A percentile compares a stretch with the other conserved stretches of the same genome.
Evolutionary conservation across 1,284 basidiomycete species (phyloP).

Genomic region (Inonotus hispidus): DNA sequence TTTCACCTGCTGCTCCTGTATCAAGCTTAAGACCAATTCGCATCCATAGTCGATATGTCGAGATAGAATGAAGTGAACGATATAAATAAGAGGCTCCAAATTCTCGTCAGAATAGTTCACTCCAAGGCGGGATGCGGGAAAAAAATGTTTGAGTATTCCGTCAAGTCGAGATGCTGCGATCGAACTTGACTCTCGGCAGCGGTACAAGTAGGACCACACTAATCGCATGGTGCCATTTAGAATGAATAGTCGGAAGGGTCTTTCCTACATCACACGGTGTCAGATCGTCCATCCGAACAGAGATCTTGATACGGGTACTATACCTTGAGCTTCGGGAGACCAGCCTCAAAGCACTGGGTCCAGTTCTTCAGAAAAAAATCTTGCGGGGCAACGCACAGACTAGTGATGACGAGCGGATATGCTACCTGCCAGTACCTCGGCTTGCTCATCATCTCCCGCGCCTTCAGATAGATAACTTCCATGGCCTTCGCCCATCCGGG

Average conservation of each 20-base stretch:
- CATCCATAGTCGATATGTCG: conserved; percentile 85
- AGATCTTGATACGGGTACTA: conserved; percentile 17
- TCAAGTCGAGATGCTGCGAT: conserved; percentile 79
- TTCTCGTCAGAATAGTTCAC: conserved; percentile 73
- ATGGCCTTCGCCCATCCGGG: conserved; percentile 93
- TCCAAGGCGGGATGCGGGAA: conserved; percentile 63
- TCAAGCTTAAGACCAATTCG: conserved; percentile 75
- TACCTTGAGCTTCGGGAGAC: conserved; percentile 78
- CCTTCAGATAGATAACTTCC: conserved; percentile 79
- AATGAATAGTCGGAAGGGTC: conserved; percentile 63
- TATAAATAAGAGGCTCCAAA: conserved; percentile 72
- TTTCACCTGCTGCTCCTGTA: conserved; percentile 58
- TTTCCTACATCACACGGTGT: conserved; percentile 57
- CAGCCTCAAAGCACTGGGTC: conserved; percentile 65
- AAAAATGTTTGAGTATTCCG: conserved; percentile 70
- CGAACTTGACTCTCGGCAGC: conserved; percentile 82
- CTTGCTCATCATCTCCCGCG: conserved; percentile 83
- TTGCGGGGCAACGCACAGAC: conserved; percentile 84
- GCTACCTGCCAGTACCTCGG: conserved; percentile 89
- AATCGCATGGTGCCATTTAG: conserved; percentile 83
- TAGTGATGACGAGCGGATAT: conserved; percentile 81
- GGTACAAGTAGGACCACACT: conserved; percentile 92
- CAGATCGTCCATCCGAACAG: not conserved
- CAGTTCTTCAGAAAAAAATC: conserved; percentile 84
- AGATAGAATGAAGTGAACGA: conserved; percentile 80